A percentile compares a stretch with the other conserved stretches of the same genome.
These are phyloP conservation scores for Kandelia obovata DNA, from an alignment of 345 rosid genomes.

Conservation along the genomic window DNA sequence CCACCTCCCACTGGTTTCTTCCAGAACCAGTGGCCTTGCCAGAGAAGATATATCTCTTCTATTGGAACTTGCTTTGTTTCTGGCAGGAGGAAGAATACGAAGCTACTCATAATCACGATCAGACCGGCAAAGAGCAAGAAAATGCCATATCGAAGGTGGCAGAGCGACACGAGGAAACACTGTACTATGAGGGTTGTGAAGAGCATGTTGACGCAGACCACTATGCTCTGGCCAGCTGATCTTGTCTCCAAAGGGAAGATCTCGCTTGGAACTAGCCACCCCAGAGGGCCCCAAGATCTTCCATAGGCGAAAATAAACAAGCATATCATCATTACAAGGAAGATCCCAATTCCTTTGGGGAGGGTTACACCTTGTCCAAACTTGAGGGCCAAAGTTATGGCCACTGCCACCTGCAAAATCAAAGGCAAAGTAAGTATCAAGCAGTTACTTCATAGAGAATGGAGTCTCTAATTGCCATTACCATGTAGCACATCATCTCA, in stretches of 20 bases:
- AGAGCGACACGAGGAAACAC: slow-evolving; percentile 20
- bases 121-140: slow-evolving; percentile 32
- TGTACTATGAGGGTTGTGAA: slow-evolving; percentile 28
- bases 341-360: slow-evolving; percentile 18
- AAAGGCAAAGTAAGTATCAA: background rate
- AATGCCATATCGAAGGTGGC: slow-evolving; percentile 24
- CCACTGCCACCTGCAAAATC: slow-evolving; percentile 22
- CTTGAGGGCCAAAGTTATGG: slow-evolving; percentile 7
- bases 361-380: slow-evolving; percentile 19
- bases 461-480: background rate
- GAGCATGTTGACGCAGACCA: slow-evolving; percentile 24
- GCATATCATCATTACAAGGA: slow-evolving; percentile 22
- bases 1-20: slow-evolving; percentile 9
- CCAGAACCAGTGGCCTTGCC: slow-evolving; percentile 33
- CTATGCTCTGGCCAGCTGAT: slow-evolving; percentile 36
- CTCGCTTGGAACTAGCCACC: slow-evolving; percentile 36
- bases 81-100: slow-evolving; percentile 32
- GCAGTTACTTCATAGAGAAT: background rate
- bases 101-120: slow-evolving; percentile 27
- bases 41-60: slow-evolving; percentile 29
- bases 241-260: slow-evolving; percentile 40
- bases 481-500: slow-evolving; percentile 40
- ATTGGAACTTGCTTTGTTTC: slow-evolving; percentile 40
- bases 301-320: slow-evolving; percentile 21
- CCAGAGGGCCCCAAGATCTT: slow-evolving; percentile 39